Percentiles rank a stretch among this genome's conserved stretches.
Evolutionary conservation across 176 grass and related monocot species (phyloP).

Genomic region (Hordeum vulgare): DNA sequence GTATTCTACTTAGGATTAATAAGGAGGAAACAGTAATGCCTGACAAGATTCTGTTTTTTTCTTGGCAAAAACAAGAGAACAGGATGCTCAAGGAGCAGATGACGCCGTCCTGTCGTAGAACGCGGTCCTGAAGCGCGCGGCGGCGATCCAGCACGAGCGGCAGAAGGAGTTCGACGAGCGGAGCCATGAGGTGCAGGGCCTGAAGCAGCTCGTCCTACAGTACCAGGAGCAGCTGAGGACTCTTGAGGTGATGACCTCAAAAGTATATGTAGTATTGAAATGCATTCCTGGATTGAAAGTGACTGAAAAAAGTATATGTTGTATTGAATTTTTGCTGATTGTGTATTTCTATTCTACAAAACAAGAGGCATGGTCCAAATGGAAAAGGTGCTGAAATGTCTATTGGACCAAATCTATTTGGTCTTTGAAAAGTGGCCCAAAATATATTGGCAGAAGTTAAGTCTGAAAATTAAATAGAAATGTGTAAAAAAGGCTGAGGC

Average conservation of each 20-base stretch:
- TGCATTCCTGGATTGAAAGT: no score
- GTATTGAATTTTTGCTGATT: no score
- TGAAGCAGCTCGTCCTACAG: slow-evolving; percentile 79
- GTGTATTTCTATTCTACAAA: no score
- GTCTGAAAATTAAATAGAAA: no score
- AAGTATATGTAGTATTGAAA: no score
- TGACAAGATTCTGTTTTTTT: not conserved
- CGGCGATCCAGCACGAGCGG: slow-evolving; percentile 82
- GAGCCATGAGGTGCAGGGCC: slow-evolving; percentile 52
- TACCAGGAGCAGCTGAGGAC: slow-evolving; percentile 78
- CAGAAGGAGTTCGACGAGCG: slow-evolving; percentile 63
- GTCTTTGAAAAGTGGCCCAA: no score
- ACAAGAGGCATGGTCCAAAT: no score
- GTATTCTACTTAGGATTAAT: not conserved
- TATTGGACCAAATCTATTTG: no score
- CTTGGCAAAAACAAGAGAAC: slow-evolving; percentile 59
- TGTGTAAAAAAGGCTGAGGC: no score
- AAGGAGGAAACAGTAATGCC: not conserved
- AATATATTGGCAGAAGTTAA: no score
- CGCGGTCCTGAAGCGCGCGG: slow-evolving; percentile 64
- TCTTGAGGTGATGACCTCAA: slow-evolving; percentile 68
- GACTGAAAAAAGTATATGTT: no score
- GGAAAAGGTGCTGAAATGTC: no score
- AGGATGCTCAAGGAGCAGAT: slow-evolving; percentile 71
- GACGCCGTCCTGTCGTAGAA: slow-evolving; percentile 53